These are phyloP conservation scores for Gaeumannomyces tritici DNA, from an alignment of 2,329 filamentous ascomycete species.

Conservation along the genomic window DNA sequence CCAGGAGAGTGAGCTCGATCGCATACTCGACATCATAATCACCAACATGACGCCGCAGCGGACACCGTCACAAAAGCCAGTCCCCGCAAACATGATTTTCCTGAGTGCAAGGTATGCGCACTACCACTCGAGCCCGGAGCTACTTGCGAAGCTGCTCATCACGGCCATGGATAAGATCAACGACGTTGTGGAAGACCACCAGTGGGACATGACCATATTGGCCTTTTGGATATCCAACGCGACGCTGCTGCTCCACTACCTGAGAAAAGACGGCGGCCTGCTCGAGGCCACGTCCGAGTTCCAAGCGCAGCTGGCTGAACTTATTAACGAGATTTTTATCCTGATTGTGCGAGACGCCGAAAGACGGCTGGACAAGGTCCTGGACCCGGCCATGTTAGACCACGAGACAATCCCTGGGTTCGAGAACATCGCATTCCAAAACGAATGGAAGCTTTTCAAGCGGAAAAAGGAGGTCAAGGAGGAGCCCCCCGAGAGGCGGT, in stretches of 20 bases:
- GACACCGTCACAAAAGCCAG: slow-evolving; percentile 93
- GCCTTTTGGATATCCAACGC: slow-evolving; percentile 99
- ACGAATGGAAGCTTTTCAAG: slow-evolving; percentile 97
- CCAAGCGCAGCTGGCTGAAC: slow-evolving; percentile 83
- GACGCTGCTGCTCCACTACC: slow-evolving; percentile 86
- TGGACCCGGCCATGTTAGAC: slow-evolving; percentile 90
- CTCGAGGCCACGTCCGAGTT: slow-evolving; percentile 77
- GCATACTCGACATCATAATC: slow-evolving; percentile 90
- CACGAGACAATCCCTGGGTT: slow-evolving; percentile 97
- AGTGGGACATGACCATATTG: slow-evolving; percentile 99
- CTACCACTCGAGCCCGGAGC: slow-evolving; percentile 82
- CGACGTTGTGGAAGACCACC: slow-evolving; percentile 84
- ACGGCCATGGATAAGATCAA: slow-evolving; percentile 95
- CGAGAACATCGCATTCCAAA: slow-evolving; percentile 92
- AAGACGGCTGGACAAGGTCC: slow-evolving; percentile 87
- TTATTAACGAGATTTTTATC: slow-evolving; percentile 98
- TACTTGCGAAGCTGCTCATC: slow-evolving; percentile 70
- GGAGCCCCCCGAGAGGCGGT: slow-evolving; percentile 82
- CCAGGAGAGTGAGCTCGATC: slow-evolving; percentile 84
- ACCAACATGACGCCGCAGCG: slow-evolving; percentile 96
- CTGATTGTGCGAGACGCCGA: slow-evolving; percentile 95
- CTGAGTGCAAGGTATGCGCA: slow-evolving; percentile 92
- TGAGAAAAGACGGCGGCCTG: slow-evolving; percentile 86
- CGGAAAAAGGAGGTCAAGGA: slow-evolving; percentile 83
- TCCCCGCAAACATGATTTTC: slow-evolving; percentile 95